phyloP scores from a whole-genome alignment of 352 stramenopile species.

The Phytophthora europaea region DNA sequence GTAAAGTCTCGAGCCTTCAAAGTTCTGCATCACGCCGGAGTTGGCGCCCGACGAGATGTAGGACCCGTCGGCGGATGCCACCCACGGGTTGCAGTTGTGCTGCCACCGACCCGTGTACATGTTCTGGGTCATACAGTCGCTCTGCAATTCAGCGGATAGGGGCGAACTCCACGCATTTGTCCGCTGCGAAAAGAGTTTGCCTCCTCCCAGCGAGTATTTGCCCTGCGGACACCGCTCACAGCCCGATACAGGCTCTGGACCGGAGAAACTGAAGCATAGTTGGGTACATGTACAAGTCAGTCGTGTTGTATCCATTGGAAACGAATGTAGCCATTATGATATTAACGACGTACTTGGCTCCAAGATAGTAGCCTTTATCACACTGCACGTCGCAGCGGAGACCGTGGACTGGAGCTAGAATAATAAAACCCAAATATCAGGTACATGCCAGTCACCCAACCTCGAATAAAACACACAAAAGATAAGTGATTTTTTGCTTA shows the following conservation, averaged over 20 bases:
- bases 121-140: constrained; percentile 81
- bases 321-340: not conserved
- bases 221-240: constrained; percentile 78
- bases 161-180: constrained; percentile 74
- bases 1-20: constrained; percentile 73
- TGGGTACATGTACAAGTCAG: not conserved
- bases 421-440: constrained; percentile 7
- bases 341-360: constrained; percentile 68
- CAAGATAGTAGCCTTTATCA: constrained; percentile 76
- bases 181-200: constrained; percentile 75
- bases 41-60: constrained; percentile 82
- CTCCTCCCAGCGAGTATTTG: constrained; percentile 83
- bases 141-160: constrained; percentile 71
- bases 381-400: constrained; percentile 82
- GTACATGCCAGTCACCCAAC: not conserved
- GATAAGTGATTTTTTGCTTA: constrained; percentile 23
- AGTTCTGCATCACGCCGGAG: constrained; percentile 70
- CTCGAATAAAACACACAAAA: not conserved
- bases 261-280: constrained; percentile 61
- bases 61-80: constrained; percentile 56
- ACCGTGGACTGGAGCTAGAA: constrained; percentile 67
- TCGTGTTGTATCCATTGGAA: too few species aligned
- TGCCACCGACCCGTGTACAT: constrained; percentile 83
- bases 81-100: constrained; percentile 82
- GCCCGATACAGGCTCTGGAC: constrained; percentile 62